Evolutionary conservation across 2,329 filamentous ascomycete species (phyloP), one percentile per base, ranked within the genome.

Genomic region (Gnomoniopsis sp.): DNA sequence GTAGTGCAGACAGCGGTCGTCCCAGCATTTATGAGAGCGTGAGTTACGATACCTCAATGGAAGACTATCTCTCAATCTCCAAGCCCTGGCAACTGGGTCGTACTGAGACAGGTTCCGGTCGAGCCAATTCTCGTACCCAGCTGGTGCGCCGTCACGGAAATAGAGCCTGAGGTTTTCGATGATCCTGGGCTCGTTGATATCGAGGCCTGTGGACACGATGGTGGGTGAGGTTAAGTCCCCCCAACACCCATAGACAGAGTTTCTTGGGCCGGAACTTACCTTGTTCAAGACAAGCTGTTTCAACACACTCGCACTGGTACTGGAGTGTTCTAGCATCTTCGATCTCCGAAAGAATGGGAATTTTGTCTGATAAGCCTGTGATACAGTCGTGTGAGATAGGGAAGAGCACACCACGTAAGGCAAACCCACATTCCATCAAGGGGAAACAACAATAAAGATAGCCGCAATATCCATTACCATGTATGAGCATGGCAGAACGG

Each of bases 251-350:
- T 43, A 49, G 53, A 43, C 26, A 21, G 22, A 30, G 12, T n/a
- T 43, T 21, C 53, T 44, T 23, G 34, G 44, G 43, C 52, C 38
- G 19, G 21, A 47, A 65, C 75, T 49, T 73, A 80, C 78, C 78
- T 70, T 77, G 71, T 19, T 79, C 76, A 61, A 81, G 68, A 65
- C 81, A 80, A 57, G 76, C 77, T 53, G 74, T 74, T 66, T 85
- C 81, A 56, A 85, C 78, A 68, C 80, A 83, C 70, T 85, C 82
- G 70, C 82, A 84, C 63, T 78, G 79, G 65, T 85, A 82, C 67
- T 85, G 82, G 55, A 85, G 70, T 41, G 76, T 74, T 57, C 82
- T 76, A 26, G 82, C 82, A 68, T 85, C 83, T 69, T 85, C 82
- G 23, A 78, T 74, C 62, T 83, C 79, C 55, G 80, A 85, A 56